A percentile compares a stretch with the other conserved stretches of the same genome.
These are phyloP conservation scores for Pseudogymnoascus sp. DNA, from an alignment of 2,329 filamentous ascomycete species.

Conservation along the genomic window DNA sequence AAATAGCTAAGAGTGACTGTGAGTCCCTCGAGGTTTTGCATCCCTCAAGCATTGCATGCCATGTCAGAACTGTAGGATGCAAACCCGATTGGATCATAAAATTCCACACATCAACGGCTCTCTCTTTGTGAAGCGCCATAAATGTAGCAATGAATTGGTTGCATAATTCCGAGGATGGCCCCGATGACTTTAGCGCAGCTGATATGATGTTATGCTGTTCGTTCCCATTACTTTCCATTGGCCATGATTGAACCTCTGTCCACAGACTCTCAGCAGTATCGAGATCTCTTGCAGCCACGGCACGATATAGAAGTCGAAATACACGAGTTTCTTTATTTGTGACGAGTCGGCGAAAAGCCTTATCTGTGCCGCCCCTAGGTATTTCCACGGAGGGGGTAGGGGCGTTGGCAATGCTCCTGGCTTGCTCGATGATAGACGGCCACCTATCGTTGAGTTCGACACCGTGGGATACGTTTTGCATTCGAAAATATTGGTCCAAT, in stretches of 20 bases:
- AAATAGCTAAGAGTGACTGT: constrained; percentile 55
- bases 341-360: constrained; percentile 2
- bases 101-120: constrained; percentile 48
- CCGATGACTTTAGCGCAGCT: constrained; percentile 7
- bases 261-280: constrained; percentile 19
- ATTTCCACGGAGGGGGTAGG: not conserved
- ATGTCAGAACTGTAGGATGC: constrained; percentile 54
- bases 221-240: constrained; percentile 10
- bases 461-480: not conserved
- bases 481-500: constrained; percentile 3
- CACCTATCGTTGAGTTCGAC: not conserved
- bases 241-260: constrained; percentile 19
- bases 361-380: not conserved
- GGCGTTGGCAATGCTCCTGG: not conserved
- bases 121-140: constrained; percentile 33
- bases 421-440: constrained; percentile 2
- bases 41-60: constrained; percentile 65
- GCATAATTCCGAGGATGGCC: constrained; percentile 27
- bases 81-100: constrained; percentile 45
- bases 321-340: constrained; percentile 7
- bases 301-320: constrained; percentile 15
- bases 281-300: constrained; percentile 18
- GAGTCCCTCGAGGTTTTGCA: constrained; percentile 53
- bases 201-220: not conserved
- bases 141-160: constrained; percentile 39